A percentile compares a stretch with the other conserved stretches of the same genome.
Conservation (phyloP, 2,329 filamentous ascomycete genomes). For the Colletotrichum salicis region DNA sequence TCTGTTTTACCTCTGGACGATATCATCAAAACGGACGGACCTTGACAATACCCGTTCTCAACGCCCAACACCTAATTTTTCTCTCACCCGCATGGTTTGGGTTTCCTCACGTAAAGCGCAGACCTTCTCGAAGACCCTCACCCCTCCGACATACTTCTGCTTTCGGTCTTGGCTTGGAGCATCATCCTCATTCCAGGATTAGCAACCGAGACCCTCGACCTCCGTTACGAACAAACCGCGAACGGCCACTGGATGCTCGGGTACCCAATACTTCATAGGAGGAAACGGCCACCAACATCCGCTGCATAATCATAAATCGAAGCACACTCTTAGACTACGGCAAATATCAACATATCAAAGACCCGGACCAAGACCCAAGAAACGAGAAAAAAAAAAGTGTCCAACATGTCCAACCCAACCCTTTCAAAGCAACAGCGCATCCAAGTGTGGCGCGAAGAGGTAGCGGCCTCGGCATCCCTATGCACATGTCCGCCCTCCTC, state of each 20-base stretch:
- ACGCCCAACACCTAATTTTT: constrained; percentile 6
- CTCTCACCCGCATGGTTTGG: not conserved
- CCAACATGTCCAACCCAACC: constrained; percentile 21
- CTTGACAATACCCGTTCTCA: not conserved
- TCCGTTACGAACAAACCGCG: not conserved
- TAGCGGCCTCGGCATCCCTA: constrained; percentile 49
- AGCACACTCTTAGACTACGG: not conserved
- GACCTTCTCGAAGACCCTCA: not conserved
- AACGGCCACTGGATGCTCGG: not conserved
- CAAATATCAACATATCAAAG: not conserved
- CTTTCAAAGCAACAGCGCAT: constrained; percentile 47
- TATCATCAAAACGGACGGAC: constrained; percentile 3
- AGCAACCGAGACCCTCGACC: not conserved
- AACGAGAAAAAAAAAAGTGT: not conserved
- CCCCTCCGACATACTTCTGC: not conserved
- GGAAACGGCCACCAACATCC: not conserved
- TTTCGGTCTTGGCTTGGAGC: constrained; percentile 8
- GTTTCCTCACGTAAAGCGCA: not conserved
- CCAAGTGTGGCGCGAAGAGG: constrained; percentile 62
- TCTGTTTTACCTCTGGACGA: not conserved
- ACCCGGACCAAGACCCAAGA: not conserved
- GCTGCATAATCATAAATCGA: not conserved
- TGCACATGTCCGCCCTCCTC: constrained; percentile 47
- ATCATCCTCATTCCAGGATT: constrained; percentile 1
- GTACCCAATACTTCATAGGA: not conserved